Base-by-base conservation (phyloP, 1,284 basidiomycete species). In the Puccinia sorghi region DNA sequence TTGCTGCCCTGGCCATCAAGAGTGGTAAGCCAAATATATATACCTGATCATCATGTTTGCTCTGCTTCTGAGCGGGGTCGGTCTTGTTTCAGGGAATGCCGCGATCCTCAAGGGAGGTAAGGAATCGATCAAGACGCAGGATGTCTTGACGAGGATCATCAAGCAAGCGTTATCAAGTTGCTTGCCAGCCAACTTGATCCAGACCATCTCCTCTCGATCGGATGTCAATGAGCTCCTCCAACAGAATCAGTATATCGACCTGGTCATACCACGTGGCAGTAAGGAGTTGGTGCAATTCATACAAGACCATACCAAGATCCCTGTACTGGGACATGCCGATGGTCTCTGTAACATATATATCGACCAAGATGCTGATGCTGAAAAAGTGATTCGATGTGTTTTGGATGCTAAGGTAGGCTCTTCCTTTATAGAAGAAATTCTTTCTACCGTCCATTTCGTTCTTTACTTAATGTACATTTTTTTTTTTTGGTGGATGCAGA, bases 311-410 rank as follows among this genome's bases (percentile, higher is more conserved):
- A 97, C 96, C 0, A 88, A 92, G 76, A 98, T 99, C 81, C 91
- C 97, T 1, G 97, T 99, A 63, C 97, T 99, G 94, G 97, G 97
- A 0, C 97, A 99, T 83, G 96, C 97, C 4, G 96, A 99, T 84
- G 96, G 96, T 0, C 86, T 98, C 11, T 99, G 96, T 84, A 88
- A 90, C 6, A 90, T 95, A 0, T 98, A 91, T 84, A 86, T 99
- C 3, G 96, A 99, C 85, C 89, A 92, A 81, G 88, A 88, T 50
- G 96, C 95, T 0, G 89, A 92, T 81, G 82, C 87, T 59, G 88
- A 89, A 66, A 97, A 94, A 84, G 92, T 94, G 0, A 86, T 91
- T 48, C 88, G 93, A 17, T 88, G 97, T 9, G 89, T 91, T 0
- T 86, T 97, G 6, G 97, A 99, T 85, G 91, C 93, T 15, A 99